A percentile compares a stretch with the other conserved stretches of the same genome.
phyloP scores from a whole-genome alignment of 2,329 filamentous ascomycete genomes.

The Fusarium abutilonis region DNA sequence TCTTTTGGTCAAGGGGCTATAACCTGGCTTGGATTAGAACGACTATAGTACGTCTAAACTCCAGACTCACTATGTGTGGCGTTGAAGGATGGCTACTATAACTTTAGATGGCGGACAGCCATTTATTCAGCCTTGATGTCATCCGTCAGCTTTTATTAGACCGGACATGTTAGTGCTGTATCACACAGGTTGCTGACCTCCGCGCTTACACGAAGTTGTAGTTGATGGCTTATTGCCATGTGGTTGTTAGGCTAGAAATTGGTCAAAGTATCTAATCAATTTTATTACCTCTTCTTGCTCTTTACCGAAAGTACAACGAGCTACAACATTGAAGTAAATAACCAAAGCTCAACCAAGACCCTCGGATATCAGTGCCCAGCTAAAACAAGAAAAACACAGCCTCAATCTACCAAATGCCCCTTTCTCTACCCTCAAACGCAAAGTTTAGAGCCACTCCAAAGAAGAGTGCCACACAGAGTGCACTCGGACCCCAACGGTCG shows the following conservation, averaged over 20 bases:
- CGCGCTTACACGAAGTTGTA: no score
- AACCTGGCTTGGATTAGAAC: no score
- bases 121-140: no score
- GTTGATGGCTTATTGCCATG: no score
- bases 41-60: neutral
- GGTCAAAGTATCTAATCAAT: neutral
- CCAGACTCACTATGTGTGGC: no score
- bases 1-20: no score
- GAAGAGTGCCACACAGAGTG: slow-evolving; percentile 78
- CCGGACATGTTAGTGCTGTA: no score
- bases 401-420: slow-evolving; percentile 59
- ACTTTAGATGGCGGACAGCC: no score
- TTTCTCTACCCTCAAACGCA: slow-evolving; percentile 75
- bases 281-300: slow-evolving; percentile 4
- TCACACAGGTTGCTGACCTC: no score
- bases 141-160: no score
- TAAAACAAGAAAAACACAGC: neutral
- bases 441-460: slow-evolving; percentile 82
- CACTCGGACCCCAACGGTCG: slow-evolving; percentile 84
- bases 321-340: neutral
- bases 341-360: slow-evolving; percentile 22
- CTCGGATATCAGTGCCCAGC: slow-evolving; percentile 8
- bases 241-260: no score
- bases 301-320: slow-evolving; percentile 5
- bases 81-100: neutral